These are phyloP conservation scores for Blastobotrys parvus DNA, from an alignment of 805 yeast species.

Conservation along the genomic window DNA sequence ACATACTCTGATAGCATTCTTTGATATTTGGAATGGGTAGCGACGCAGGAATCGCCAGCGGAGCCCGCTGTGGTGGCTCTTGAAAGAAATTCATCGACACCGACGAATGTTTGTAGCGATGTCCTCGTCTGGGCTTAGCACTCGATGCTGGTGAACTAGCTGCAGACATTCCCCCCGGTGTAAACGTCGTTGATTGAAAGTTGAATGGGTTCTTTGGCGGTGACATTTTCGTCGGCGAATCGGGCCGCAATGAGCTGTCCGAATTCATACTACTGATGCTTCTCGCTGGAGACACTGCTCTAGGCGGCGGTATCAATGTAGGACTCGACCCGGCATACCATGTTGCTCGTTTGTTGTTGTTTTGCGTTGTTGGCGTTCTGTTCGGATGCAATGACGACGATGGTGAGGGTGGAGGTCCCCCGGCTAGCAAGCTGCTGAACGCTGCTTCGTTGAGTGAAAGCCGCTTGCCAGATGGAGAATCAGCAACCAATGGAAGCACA, in stretches of 20 bases:
- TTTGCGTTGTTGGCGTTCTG: not conserved
- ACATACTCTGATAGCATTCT: conserved; percentile 58
- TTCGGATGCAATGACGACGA: not conserved
- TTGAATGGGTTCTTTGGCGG: conserved; percentile 44
- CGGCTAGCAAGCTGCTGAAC: not conserved
- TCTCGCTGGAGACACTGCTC: conserved; percentile 4
- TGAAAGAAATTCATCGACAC: conserved; percentile 94
- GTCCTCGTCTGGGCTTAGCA: conserved; percentile 66
- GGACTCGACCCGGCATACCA: conserved; percentile 6
- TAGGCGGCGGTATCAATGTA: conserved; percentile 1
- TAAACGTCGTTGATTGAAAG: conserved; percentile 46
- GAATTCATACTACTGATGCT: not conserved
- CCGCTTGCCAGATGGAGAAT: not conserved
- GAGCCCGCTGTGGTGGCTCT: conserved; percentile 73
- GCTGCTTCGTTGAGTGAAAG: not conserved
- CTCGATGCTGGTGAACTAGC: conserved; percentile 20
- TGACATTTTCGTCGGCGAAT: conserved; percentile 1
- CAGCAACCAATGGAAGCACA: not conserved
- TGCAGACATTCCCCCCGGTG: not conserved
- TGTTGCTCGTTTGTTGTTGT: conserved; percentile 5
- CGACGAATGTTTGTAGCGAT: conserved; percentile 90
- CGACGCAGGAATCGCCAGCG: conserved; percentile 51
- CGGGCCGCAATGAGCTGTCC: not conserved
- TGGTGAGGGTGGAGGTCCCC: not conserved
- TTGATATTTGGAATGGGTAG: conserved; percentile 62